Base-by-base conservation (phyloP, 176 grass and related monocot species). In the Chloris gayana region DNA sequence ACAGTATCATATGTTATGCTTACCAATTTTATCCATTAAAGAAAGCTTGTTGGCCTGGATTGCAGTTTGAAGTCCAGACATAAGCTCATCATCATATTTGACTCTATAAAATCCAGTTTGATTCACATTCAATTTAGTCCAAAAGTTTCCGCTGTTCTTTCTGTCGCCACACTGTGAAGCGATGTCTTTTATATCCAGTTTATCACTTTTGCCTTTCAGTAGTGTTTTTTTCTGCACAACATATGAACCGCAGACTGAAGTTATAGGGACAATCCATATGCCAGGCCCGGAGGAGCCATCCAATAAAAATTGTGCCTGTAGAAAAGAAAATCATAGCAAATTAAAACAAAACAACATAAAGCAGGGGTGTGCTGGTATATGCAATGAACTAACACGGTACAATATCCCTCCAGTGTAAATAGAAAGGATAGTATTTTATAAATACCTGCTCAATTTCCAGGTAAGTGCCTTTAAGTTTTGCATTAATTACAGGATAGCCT, bases 101-200 rank as follows among this genome's bases (percentile, higher is more conserved):
- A 94, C 84, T 73, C 95, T 82, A 77, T 98, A 98, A 78, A 98
- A 94, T 41, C 92, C 95, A 26, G 90, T 93, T 85, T 94, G 92
- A 73, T 98, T 70, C 27, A 88, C 44, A 74, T 98, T 98, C 74
- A 94, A 67, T 67, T 93, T 98, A 78, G 91, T 75, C 95, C 95
- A 98, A 85, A 91, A 94, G 51, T 62, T 47, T 75, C 18, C 67
- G 39, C 83, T 61, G 57, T 84, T 85, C 37, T 72, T 75, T 74
- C 64, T 33, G n/a, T 80, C 47, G 73, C 42, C 81, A 79, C 83
- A 76, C 31, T 74, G 58, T 64, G 75, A 86, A 67, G 11, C 57
- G 54, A 91, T 73, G 38, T 83, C 80, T 26, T 60, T 83, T 75
- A 89, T 56, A 79, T 87, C 82, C 38, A 94, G 64, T 65, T 85